phyloP scores from a whole-genome alignment of 208 protist species.

The Crithidia bombi region DNA sequence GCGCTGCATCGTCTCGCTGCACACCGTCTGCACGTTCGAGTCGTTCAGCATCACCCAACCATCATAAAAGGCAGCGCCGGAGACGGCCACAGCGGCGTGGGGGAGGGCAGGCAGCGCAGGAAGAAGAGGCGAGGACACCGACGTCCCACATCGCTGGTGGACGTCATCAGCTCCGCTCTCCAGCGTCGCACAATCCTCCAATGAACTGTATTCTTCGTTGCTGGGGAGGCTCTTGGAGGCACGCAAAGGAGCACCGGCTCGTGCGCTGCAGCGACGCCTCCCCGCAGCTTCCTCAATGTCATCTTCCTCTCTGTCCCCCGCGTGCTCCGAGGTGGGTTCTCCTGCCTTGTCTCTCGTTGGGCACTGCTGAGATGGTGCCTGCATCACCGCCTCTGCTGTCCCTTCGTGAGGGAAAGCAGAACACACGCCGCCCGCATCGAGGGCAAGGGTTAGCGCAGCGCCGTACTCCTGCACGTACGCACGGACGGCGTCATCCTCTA shows the following conservation, averaged over 20 bases:
- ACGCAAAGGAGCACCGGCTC: no score
- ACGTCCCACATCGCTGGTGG: background rate
- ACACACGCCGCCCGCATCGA: background rate
- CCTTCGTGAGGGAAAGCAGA: no score
- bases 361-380: background rate
- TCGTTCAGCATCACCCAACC: constrained; percentile 74
- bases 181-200: no score
- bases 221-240: no score
- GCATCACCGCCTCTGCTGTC: background rate
- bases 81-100: constrained; percentile 12
- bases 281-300: no score
- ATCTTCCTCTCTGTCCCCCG: no score
- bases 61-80: constrained; percentile 19
- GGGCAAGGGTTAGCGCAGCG: constrained; percentile 9
- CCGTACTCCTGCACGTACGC: constrained; percentile 13
- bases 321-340: no score
- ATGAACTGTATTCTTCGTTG: no score
- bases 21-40: constrained; percentile 40
- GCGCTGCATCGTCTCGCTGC: constrained; percentile 25
- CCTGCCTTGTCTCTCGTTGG: no score
- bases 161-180: no score
- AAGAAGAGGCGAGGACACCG: constrained; percentile 6
- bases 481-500: background rate
- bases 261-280: no score
- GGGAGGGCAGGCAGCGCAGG: constrained; percentile 1